Conservation (phyloP, 1,284 basidiomycete genomes). For the Fomitopsis schrenkii region DNA sequence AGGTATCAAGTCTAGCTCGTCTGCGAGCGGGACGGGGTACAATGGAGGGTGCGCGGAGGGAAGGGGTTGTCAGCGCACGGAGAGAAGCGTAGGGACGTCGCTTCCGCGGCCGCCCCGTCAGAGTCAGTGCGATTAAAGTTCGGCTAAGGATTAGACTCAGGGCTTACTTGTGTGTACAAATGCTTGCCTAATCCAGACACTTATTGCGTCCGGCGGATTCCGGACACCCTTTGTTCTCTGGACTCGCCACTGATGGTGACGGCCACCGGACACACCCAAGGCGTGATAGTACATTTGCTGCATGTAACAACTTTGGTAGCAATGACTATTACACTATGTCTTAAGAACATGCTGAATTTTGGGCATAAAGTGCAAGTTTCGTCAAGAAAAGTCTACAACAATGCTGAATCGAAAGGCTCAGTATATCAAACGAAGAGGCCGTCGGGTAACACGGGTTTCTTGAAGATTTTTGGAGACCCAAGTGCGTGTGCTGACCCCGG, state of each 20-base stretch:
- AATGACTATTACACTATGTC: no score
- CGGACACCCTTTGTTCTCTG: background rate
- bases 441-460: no score
- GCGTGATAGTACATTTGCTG: no score
- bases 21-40: background rate
- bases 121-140: background rate
- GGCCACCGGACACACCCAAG: background rate
- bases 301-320: no score
- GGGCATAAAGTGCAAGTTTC: no score
- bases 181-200: background rate
- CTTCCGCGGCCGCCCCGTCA: background rate
- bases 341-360: no score
- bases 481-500: no score
- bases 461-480: no score
- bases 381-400: no score
- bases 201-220: background rate
- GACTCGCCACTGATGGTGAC: background rate
- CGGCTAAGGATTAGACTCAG: background rate
- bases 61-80: background rate
- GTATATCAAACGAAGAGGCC: no score
- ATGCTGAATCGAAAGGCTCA: no score
- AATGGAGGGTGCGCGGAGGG: background rate
- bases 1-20: background rate
- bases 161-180: background rate
- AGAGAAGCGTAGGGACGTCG: background rate